Conservation (phyloP, 495 filamentous ascomycete genomes). For the Xylaria grammica region DNA sequence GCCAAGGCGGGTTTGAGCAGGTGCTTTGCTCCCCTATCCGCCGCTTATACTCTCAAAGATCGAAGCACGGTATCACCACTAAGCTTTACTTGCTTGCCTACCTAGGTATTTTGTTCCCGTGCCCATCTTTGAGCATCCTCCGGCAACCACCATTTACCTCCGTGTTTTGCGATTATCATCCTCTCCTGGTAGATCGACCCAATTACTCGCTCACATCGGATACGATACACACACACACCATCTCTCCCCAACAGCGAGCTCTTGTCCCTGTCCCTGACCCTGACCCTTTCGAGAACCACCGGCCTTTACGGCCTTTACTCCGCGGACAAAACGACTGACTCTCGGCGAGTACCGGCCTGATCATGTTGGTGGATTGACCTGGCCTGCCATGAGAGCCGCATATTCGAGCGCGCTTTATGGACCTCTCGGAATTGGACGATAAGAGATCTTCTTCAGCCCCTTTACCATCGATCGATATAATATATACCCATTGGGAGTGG, state of each 20-base stretch:
- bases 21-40: neutral
- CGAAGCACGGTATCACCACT: neutral
- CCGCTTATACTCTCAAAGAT: neutral
- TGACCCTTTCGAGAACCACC: neutral
- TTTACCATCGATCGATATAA: neutral
- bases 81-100: neutral
- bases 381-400: slow-evolving; percentile 43
- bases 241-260: no score
- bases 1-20: neutral
- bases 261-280: slow-evolving; percentile 13
- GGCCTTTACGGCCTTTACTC: neutral
- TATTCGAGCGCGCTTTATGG: slow-evolving; percentile 34
- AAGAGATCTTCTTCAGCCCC: slow-evolving; percentile 16
- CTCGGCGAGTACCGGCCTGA: slow-evolving; percentile 25
- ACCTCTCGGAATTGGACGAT: slow-evolving; percentile 25
- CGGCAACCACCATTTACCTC: neutral
- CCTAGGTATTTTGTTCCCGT: slow-evolving; percentile 6
- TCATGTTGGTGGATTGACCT: slow-evolving; percentile 38
- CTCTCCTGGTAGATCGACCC: neutral
- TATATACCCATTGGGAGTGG: slow-evolving; percentile 12
- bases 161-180: neutral
- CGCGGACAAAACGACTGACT: slow-evolving; percentile 12
- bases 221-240: no score
- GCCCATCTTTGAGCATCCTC: neutral
- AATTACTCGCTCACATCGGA: neutral